phyloP scores from a whole-genome alignment of 2,329 filamentous ascomycete genomes.

The Colletotrichum higginsianum region DNA sequence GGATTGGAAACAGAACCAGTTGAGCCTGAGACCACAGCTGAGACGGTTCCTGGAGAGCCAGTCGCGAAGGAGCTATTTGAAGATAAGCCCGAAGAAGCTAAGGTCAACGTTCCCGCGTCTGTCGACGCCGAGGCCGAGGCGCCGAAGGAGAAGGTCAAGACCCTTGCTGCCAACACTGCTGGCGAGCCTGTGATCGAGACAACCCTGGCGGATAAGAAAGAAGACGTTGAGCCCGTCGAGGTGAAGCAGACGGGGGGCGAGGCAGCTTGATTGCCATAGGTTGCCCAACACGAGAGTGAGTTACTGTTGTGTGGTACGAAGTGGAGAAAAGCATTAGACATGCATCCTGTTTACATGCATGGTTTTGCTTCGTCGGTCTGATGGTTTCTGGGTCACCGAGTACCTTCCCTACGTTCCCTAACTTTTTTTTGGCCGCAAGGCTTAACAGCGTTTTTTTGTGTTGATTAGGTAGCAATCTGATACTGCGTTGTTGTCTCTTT shows the following conservation, averaged over 20 bases:
- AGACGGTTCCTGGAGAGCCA: conserved; percentile 8
- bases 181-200: conserved; percentile 61
- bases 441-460: conserved; percentile 37
- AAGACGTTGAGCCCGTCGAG: conserved; percentile 54
- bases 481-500: conserved; percentile 43
- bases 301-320: conserved; percentile 23
- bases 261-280: conserved; percentile 25
- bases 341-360: conserved; percentile 17
- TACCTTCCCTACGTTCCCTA: conserved; percentile 37
- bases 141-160: conserved; percentile 49
- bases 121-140: conserved; percentile 28
- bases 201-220: conserved; percentile 53
- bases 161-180: conserved; percentile 58
- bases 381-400: conserved; percentile 35
- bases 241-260: conserved; percentile 50
- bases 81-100: conserved; percentile 17
- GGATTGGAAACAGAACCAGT: conserved; percentile 5
- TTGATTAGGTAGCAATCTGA: conserved; percentile 43
- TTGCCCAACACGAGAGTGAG: conserved; percentile 23
- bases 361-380: conserved; percentile 24
- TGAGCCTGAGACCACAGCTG: conserved; percentile 12
- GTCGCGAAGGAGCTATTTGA: background rate
- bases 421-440: conserved; percentile 22
- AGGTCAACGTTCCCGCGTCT: conserved; percentile 27
- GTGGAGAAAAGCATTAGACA: conserved; percentile 40